Evolutionary conservation across 345 rosid genomes (phyloP).

Genomic region (rapeseed (Brassica napus)): DNA sequence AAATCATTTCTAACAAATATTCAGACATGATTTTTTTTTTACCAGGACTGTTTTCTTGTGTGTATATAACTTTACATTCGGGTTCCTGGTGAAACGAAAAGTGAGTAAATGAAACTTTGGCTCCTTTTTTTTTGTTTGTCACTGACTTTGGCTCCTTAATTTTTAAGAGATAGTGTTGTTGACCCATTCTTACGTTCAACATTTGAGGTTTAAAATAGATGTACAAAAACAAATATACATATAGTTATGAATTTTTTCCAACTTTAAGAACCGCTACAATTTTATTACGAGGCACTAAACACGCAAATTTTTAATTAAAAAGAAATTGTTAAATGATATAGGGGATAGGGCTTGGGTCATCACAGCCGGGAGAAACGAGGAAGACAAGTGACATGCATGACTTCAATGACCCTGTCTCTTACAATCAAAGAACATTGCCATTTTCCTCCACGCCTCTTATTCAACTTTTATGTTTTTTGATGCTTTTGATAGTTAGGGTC

Average conservation of each 20-base stretch:
- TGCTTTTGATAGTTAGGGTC: no score
- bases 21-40: no score
- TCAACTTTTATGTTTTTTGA: background rate
- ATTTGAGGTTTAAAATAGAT: background rate
- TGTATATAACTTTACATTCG: background rate
- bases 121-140: no score
- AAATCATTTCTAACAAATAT: no score
- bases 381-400: background rate
- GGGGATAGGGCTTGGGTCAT: constrained; percentile 24
- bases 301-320: background rate
- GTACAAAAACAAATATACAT: background rate
- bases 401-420: constrained; percentile 10
- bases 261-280: background rate
- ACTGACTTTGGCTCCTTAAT: background rate
- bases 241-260: background rate
- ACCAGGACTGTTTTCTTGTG: no score
- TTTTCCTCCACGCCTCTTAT: constrained; percentile 14
- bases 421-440: no score
- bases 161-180: background rate
- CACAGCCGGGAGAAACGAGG: background rate
- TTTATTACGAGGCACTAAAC: background rate
- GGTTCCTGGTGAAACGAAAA: background rate
- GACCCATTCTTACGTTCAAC: background rate
- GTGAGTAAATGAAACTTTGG: background rate
- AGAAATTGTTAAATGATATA: background rate